Percentiles rank a stretch among this genome's conserved stretches.
Conservation (phyloP, 73 alveolate genomes). For the Paramecium caudatum region DNA sequence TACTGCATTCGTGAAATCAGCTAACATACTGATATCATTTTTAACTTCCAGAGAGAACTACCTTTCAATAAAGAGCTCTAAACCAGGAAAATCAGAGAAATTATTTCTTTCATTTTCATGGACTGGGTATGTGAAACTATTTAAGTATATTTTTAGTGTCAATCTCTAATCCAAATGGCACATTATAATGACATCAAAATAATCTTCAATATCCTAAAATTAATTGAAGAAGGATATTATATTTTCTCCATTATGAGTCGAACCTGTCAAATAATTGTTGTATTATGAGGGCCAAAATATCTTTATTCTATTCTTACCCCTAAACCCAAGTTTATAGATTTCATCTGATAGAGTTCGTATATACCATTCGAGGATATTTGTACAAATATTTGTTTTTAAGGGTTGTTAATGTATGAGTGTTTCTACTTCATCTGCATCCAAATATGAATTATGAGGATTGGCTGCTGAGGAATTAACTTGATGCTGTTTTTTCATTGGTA, state of each 20-base stretch:
- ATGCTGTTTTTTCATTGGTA: no score
- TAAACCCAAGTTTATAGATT: not conserved
- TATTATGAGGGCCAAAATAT: slow-evolving; percentile 47
- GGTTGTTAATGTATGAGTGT: no score
- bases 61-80: not conserved
- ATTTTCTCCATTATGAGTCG: not conserved
- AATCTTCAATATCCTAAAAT: slow-evolving; percentile 40
- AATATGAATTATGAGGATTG: slow-evolving; percentile 1
- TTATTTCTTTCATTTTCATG: slow-evolving; percentile 7
- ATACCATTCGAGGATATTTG: no score
- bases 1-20: no score
- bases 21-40: no score
- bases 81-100: not conserved
- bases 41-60: no score
- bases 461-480: slow-evolving; percentile 6
- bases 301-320: slow-evolving; percentile 20
- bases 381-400: no score
- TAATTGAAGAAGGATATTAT: not conserved
- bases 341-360: slow-evolving; percentile 14
- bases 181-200: slow-evolving; percentile 43
- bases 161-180: not conserved
- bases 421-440: not conserved
- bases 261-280: not conserved
- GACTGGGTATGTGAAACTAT: not conserved
- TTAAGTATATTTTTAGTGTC: not conserved